Conservation (phyloP, 106 monocot species). For the Vanilla planifolia region DNA sequence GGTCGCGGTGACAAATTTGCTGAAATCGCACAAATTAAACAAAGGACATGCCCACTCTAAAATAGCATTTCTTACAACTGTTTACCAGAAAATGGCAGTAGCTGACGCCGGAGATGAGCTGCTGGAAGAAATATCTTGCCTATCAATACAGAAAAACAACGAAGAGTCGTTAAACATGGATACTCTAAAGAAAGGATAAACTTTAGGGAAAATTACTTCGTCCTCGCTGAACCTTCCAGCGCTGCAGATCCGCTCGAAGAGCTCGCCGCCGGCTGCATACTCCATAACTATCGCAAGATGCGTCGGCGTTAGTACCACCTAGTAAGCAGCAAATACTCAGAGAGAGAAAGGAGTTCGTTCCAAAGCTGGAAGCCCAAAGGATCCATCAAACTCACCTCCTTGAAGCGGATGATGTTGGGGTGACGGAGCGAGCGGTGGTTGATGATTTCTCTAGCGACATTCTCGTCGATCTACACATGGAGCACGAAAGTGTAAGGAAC, state of each 20-base stretch:
- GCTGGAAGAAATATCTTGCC: slow-evolving; percentile 99
- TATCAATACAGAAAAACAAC: slow-evolving; percentile 33
- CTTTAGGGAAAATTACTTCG: slow-evolving; percentile 32
- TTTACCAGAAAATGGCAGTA: slow-evolving; percentile 84
- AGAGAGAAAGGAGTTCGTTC: background rate
- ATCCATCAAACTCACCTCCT: slow-evolving; percentile 41
- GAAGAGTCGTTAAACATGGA: background rate
- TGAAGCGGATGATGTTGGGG: slow-evolving; percentile 94
- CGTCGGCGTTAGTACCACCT: slow-evolving; percentile 84
- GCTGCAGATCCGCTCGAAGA: slow-evolving; percentile 85
- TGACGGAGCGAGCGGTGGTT: slow-evolving; percentile 82
- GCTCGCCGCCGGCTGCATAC: slow-evolving; percentile 91
- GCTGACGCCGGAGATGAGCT: slow-evolving; percentile 90
- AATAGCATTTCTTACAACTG: background rate
- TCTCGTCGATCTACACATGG: slow-evolving; percentile 64
- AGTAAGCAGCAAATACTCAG: slow-evolving; percentile 4
- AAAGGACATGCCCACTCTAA: background rate
- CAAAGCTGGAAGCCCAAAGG: background rate
- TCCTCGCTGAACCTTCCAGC: slow-evolving; percentile 87
- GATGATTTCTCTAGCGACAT: slow-evolving; percentile 90
- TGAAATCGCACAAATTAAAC: slow-evolving; percentile 13
- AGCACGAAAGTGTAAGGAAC: background rate
- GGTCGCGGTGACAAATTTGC: slow-evolving; percentile 82
- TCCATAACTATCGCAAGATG: slow-evolving; percentile 93
- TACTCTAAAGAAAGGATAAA: slow-evolving; percentile 6